Evolutionary conservation across 345 rosid species (phyloP).

Genomic region (Ceriops tagal): DNA sequence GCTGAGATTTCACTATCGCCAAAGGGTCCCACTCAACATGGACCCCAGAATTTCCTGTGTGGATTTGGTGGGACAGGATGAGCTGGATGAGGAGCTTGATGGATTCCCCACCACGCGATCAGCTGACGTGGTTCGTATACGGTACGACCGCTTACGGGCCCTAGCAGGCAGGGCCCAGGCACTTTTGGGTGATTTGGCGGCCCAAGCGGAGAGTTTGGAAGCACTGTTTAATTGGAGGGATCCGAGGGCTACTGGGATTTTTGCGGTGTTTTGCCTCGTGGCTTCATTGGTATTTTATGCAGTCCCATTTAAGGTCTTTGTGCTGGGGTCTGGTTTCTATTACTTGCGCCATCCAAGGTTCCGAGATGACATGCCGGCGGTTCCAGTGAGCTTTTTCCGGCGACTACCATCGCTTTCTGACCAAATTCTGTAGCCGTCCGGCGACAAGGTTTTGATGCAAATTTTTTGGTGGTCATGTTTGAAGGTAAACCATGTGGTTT

Average conservation of each 20-base stretch:
- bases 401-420: slow-evolving; percentile 85
- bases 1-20: slow-evolving; percentile 54
- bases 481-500: neutral
- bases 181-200: slow-evolving; percentile 74
- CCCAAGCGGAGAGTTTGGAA: slow-evolving; percentile 80
- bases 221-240: slow-evolving; percentile 83
- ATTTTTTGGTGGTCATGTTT: slow-evolving; percentile 6
- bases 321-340: slow-evolving; percentile 62
- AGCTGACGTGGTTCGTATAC: slow-evolving; percentile 48
- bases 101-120: slow-evolving; percentile 66
- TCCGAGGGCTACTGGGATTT: slow-evolving; percentile 79
- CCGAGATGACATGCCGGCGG: slow-evolving; percentile 80
- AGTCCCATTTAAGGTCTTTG: slow-evolving; percentile 62
- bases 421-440: slow-evolving; percentile 46
- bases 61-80: slow-evolving; percentile 60
- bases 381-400: slow-evolving; percentile 65
- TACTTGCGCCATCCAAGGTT: slow-evolving; percentile 84
- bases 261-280: slow-evolving; percentile 57
- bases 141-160: slow-evolving; percentile 77
- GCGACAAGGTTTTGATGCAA: neutral
- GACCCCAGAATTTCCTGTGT: slow-evolving; percentile 66
- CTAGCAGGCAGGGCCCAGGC: slow-evolving; percentile 81
- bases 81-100: slow-evolving; percentile 86
- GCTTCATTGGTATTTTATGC: slow-evolving; percentile 66
- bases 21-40: slow-evolving; percentile 41